Conservation (phyloP, 768 basidiomycete species). For the Leccinum boreale region DNA sequence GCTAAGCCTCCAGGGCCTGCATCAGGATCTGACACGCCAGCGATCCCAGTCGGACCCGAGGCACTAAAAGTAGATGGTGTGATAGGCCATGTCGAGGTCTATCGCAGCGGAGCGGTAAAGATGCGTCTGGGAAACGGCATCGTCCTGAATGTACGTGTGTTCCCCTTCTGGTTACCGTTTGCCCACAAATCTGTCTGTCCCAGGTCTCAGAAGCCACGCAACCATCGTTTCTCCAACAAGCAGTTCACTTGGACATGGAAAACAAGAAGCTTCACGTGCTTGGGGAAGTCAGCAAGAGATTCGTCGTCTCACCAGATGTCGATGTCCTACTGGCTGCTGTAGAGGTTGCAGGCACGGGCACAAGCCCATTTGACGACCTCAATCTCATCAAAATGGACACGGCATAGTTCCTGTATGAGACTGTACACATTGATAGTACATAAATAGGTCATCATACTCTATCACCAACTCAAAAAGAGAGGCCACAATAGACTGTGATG, state of each 20-base stretch:
- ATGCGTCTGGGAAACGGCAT: conserved; percentile 82
- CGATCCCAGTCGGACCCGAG: conserved; percentile 19
- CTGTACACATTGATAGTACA: background rate
- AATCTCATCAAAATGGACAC: conserved; percentile 55
- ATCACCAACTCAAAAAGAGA: background rate
- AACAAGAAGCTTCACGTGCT: conserved; percentile 64
- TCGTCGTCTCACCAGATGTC: conserved; percentile 80
- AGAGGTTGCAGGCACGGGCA: conserved; percentile 45
- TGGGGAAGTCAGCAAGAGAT: conserved; percentile 85
- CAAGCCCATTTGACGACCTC: conserved; percentile 39
- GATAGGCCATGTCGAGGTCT: conserved; percentile 82
- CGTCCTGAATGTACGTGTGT: conserved; percentile 63
- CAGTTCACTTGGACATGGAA: conserved; percentile 63
- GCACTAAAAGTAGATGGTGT: conserved; percentile 56
- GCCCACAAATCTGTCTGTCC: conserved; percentile 1
- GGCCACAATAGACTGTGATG: conserved; percentile 25
- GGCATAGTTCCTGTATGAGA: background rate
- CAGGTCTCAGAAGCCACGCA: conserved; percentile 82
- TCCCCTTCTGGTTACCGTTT: background rate
- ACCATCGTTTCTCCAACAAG: conserved; percentile 86
- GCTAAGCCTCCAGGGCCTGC: conserved; percentile 46
- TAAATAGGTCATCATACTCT: background rate
- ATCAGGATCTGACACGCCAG: conserved; percentile 19
- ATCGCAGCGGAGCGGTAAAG: conserved; percentile 81
- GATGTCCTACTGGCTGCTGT: conserved; percentile 68